Percentiles rank a stretch among this genome's conserved stretches.
phyloP scores from a whole-genome alignment of 345 rosid genomes.

The Gossypium australe region DNA sequence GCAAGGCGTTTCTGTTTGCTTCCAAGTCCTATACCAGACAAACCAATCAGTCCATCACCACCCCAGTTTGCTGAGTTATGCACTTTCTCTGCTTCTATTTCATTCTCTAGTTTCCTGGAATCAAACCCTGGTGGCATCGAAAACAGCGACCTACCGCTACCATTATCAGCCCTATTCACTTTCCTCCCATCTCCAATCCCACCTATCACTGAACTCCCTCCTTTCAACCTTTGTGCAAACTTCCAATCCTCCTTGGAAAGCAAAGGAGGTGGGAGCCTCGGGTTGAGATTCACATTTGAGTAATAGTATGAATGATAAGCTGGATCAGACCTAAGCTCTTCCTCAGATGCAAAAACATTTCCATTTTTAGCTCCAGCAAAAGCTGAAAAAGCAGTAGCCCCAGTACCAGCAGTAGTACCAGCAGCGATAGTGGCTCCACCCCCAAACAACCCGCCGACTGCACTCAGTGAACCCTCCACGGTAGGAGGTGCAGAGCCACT shows the following conservation, averaged over 20 bases:
- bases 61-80: conserved; percentile 63
- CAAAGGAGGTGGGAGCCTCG: conserved; percentile 90
- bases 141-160: conserved; percentile 54
- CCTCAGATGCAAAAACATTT: conserved; percentile 44
- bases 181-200: conserved; percentile 59
- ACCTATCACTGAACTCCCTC: conserved; percentile 50
- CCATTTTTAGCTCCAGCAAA: conserved; percentile 40
- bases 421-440: conserved; percentile 28
- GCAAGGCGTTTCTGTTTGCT: conserved; percentile 74
- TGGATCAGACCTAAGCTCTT: conserved; percentile 81
- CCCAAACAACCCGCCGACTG: conserved; percentile 46
- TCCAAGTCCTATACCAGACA: conserved; percentile 61
- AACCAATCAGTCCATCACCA: conserved; percentile 73
- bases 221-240: conserved; percentile 69
- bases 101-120: conserved; percentile 49
- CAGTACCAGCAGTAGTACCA: conserved; percentile 8
- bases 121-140: conserved; percentile 79
- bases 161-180: conserved; percentile 41
- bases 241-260: conserved; percentile 45
- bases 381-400: conserved; percentile 30
- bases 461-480: neutral
- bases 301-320: conserved; percentile 61
- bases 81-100: conserved; percentile 39
- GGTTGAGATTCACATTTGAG: conserved; percentile 76
- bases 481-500: conserved; percentile 11